Evolutionary conservation across 352 stramenopile genomes (phyloP).

Genomic region (Globisporangium orthogonon): DNA sequence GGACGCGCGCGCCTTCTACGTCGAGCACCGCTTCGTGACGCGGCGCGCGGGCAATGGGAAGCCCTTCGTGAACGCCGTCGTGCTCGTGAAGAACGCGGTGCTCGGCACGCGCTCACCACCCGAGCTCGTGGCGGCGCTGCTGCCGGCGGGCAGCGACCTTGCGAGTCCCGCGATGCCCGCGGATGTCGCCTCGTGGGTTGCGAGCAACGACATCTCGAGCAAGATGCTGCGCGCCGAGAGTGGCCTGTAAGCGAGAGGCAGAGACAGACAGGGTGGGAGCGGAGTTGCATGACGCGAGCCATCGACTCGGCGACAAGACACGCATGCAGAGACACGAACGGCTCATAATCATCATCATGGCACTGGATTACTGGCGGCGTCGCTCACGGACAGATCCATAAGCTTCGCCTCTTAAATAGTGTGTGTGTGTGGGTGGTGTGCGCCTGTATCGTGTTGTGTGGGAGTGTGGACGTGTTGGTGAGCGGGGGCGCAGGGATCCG

Average conservation of each 20-base stretch:
- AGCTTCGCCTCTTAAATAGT: not conserved
- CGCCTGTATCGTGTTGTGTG: not conserved
- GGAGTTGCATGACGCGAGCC: not conserved
- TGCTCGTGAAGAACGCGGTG: conserved; percentile 86
- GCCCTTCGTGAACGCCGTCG: conserved; percentile 78
- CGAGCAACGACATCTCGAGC: conserved; percentile 73
- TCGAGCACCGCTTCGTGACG: conserved; percentile 82
- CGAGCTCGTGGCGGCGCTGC: conserved; percentile 62
- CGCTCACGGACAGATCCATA: not conserved
- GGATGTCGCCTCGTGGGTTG: conserved; percentile 61
- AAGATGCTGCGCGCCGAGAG: conserved; percentile 48
- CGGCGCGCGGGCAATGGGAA: conserved; percentile 12
- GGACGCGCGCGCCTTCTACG: conserved; percentile 80
- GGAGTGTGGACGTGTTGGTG: not conserved
- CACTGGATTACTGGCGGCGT: not conserved
- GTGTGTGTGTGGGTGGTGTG: not conserved
- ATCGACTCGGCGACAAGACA: not conserved
- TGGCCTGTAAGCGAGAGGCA: conserved; percentile 1
- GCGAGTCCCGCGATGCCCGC: conserved; percentile 33
- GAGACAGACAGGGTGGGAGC: not conserved
- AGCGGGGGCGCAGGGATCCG: not conserved
- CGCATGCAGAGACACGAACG: not conserved
- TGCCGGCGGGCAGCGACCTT: conserved; percentile 21
- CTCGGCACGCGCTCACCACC: conserved; percentile 50
- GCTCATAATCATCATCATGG: not conserved